Evolutionary conservation across 1,139 yeast genomes (phyloP).

Genomic region (Hansenula sp.): DNA sequence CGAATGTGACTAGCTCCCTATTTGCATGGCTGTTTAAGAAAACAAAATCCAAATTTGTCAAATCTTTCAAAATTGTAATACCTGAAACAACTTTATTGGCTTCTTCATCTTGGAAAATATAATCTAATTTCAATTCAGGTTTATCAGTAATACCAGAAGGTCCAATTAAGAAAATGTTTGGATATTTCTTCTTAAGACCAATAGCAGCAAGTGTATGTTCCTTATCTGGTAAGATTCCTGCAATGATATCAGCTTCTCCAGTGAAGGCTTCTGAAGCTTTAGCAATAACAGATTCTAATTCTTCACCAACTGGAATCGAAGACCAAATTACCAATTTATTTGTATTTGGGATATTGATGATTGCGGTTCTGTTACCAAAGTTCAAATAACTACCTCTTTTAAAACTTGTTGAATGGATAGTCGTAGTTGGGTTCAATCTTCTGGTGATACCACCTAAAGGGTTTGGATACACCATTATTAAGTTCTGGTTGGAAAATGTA

Average conservation of each 20-base stretch:
- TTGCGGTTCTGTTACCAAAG: constrained; percentile 62
- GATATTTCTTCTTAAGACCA: constrained; percentile 16
- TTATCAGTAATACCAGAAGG: constrained; percentile 21
- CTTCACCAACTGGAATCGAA: constrained; percentile 54
- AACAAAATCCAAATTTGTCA: constrained; percentile 46
- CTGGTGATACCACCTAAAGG: constrained; percentile 42
- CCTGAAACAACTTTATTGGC: constrained; percentile 19
- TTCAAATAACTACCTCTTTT: constrained; percentile 36
- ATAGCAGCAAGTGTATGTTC: constrained; percentile 53
- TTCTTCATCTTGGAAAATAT: constrained; percentile 13
- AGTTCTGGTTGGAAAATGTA: too few species aligned
- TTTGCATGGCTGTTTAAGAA: constrained; percentile 52
- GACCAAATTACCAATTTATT: constrained; percentile 50
- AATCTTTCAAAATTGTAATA: constrained; percentile 6
- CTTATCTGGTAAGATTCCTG: constrained; percentile 45
- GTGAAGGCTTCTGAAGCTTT: constrained; percentile 34
- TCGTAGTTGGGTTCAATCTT: constrained; percentile 41
- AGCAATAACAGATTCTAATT: constrained; percentile 35
- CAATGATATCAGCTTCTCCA: constrained; percentile 29
- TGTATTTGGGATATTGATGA: constrained; percentile 36
- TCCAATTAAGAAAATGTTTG: constrained; percentile 17
- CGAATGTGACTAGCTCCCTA: constrained; percentile 51
- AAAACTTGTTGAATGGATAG: constrained; percentile 48
- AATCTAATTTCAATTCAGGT: constrained; percentile 21
- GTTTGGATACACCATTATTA: constrained; percentile 19